These are phyloP conservation scores for Clathrus columnatus DNA, from an alignment of 768 basidiomycete species.

Conservation along the genomic window DNA sequence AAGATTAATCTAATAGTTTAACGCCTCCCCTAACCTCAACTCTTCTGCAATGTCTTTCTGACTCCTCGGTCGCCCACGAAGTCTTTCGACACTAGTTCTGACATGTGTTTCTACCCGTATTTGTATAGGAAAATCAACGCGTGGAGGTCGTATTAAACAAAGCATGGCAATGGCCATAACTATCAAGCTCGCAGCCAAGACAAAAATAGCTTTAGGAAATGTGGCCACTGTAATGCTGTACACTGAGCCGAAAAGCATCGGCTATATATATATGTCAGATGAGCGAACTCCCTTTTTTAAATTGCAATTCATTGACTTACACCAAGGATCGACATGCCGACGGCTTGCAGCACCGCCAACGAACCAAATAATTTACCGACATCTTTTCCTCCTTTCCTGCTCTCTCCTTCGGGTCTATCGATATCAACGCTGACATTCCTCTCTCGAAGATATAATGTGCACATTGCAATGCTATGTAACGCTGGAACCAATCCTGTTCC, in stretches of 20 bases:
- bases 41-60: conserved; percentile 9
- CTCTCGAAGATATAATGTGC: conserved; percentile 33
- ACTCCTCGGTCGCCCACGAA: conserved; percentile 9
- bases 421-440: neutral
- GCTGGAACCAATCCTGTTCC: conserved; percentile 64
- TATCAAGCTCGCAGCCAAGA: conserved; percentile 1
- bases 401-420: conserved; percentile 11
- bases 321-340: conserved; percentile 53
- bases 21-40: neutral
- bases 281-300: neutral
- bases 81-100: neutral
- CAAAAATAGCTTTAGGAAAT: conserved; percentile 50
- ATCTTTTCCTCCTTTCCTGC: conserved; percentile 29
- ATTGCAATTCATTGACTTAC: conserved; percentile 23
- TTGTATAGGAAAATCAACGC: conserved; percentile 7
- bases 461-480: conserved; percentile 65
- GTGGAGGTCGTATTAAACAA: conserved; percentile 26
- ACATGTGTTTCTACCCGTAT: conserved; percentile 11
- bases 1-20: neutral
- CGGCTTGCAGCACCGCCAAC: conserved; percentile 56
- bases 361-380: conserved; percentile 62
- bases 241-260: conserved; percentile 43
- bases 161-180: conserved; percentile 31
- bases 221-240: conserved; percentile 56
- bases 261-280: neutral